phyloP scores from a whole-genome alignment of 2,329 filamentous ascomycete species.

The Pseudophaeomoniella oleicola region DNA sequence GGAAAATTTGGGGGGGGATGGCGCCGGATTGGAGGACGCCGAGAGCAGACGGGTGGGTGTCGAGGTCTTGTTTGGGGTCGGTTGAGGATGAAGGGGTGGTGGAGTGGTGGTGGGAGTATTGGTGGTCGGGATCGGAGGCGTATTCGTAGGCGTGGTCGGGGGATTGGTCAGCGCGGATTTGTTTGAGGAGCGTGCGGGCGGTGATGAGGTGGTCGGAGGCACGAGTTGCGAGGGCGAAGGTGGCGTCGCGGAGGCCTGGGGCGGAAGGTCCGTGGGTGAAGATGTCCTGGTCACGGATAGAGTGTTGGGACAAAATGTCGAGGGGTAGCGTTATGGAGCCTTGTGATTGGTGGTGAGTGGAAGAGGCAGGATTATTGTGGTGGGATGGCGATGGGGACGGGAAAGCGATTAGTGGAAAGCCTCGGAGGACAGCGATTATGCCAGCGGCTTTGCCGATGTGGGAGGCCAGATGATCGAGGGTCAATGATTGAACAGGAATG shows the following conservation, averaged over 20 bases:
- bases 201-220: conserved; percentile 95
- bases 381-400: conserved; percentile 47
- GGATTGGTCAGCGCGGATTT: conserved; percentile 56
- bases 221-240: conserved; percentile 82
- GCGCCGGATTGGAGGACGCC: conserved; percentile 62
- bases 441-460: conserved; percentile 92
- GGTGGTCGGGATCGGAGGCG: conserved; percentile 56
- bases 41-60: conserved; percentile 41
- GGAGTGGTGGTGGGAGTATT: conserved; percentile 34
- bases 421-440: conserved; percentile 73
- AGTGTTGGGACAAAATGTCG: conserved; percentile 73
- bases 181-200: conserved; percentile 77
- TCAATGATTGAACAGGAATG: conserved; percentile 64
- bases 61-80: conserved; percentile 19
- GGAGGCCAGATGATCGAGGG: conserved; percentile 82
- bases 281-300: conserved; percentile 77
- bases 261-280: conserved; percentile 68
- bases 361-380: conserved; percentile 28
- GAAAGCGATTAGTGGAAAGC: conserved; percentile 76
- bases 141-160: conserved; percentile 85
- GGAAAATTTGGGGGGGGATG: conserved; percentile 61
- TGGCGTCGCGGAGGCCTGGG: conserved; percentile 67
- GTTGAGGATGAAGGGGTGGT: conserved; percentile 32
- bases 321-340: conserved; percentile 67
- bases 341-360: conserved; percentile 28